A percentile compares a stretch with the other conserved stretches of the same genome.
phyloP scores from a whole-genome alignment of 371 early-diverging fungal genomes.

The Mucor lusitanicus region DNA sequence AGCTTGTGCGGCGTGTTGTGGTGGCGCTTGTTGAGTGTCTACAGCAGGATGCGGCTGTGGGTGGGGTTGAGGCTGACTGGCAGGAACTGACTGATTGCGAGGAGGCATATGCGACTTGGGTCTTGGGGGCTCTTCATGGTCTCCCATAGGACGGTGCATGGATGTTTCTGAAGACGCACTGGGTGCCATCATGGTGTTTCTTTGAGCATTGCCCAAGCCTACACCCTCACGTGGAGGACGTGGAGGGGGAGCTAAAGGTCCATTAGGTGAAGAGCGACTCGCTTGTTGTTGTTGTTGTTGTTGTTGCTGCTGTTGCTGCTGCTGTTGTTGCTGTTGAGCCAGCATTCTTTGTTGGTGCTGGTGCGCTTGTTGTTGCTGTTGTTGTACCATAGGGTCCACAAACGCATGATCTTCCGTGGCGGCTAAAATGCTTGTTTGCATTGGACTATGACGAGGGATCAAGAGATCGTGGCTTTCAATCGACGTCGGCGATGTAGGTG shows the following conservation, averaged over 20 bases:
- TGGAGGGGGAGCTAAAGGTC: constrained; percentile 37
- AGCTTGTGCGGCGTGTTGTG: not conserved
- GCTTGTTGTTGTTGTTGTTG: not conserved
- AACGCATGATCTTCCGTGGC: not conserved
- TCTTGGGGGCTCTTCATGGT: constrained; percentile 1
- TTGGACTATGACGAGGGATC: constrained; percentile 4
- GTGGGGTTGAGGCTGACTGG: not conserved
- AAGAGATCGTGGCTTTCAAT: constrained; percentile 15
- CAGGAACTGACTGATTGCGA: constrained; percentile 1
- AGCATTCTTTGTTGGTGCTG: not conserved
- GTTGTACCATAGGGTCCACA: not conserved
- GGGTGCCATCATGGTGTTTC: constrained; percentile 26
- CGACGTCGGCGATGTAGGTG: constrained; percentile 25
- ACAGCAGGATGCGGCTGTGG: not conserved
- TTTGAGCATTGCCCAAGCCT: constrained; percentile 27
- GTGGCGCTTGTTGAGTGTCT: not conserved
- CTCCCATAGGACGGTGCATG: not conserved
- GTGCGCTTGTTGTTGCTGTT: not conserved
- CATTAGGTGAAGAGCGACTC: constrained; percentile 5
- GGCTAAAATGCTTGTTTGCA: constrained; percentile 1
- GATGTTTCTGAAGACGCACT: not conserved
- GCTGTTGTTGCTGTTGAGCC: not conserved
- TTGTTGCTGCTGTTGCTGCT: not conserved
- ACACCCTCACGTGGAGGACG: constrained; percentile 56
- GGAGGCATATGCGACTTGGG: constrained; percentile 23